These are phyloP conservation scores for Podaxis mareebaensis DNA, from an alignment of 768 basidiomycete genomes.

Conservation along the genomic window DNA sequence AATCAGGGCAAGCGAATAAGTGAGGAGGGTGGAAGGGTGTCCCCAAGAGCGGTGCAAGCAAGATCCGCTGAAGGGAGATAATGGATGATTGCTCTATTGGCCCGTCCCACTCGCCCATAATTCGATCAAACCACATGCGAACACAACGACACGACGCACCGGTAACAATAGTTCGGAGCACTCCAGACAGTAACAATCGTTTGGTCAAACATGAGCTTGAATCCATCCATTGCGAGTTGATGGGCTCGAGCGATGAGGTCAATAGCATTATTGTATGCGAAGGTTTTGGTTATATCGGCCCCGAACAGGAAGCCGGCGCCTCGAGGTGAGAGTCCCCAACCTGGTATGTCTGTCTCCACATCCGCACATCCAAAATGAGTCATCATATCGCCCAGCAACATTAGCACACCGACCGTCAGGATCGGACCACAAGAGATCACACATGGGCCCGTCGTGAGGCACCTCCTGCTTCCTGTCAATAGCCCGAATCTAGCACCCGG, in stretches of 20 bases:
- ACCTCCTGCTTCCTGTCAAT: constrained; percentile 98
- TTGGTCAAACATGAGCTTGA: constrained; percentile 94
- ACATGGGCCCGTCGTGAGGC: constrained; percentile 98
- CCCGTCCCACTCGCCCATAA: background rate
- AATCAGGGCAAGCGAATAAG: constrained; percentile 10
- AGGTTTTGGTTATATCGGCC: constrained; percentile 84
- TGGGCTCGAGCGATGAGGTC: constrained; percentile 96
- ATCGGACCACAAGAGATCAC: constrained; percentile 98
- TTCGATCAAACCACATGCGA: background rate
- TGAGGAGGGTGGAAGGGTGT: constrained; percentile 10
- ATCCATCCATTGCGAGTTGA: constrained; percentile 98
- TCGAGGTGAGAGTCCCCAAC: constrained; percentile 97
- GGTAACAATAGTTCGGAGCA: constrained; percentile 97
- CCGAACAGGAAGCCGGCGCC: constrained; percentile 97
- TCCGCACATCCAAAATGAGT: background rate
- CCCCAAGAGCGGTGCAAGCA: constrained; percentile 11
- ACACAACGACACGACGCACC: constrained; percentile 50
- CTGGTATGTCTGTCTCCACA: constrained; percentile 67
- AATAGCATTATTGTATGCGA: constrained; percentile 89
- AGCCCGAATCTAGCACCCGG: constrained; percentile 69
- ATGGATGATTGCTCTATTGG: background rate
- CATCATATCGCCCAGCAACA: too few species aligned
- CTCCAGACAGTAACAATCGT: constrained; percentile 98
- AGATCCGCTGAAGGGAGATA: constrained; percentile 9
- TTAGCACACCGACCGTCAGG: constrained; percentile 73